Base-by-base conservation (phyloP, 148 eudicot species). In the Pouteria glomerata region DNA sequence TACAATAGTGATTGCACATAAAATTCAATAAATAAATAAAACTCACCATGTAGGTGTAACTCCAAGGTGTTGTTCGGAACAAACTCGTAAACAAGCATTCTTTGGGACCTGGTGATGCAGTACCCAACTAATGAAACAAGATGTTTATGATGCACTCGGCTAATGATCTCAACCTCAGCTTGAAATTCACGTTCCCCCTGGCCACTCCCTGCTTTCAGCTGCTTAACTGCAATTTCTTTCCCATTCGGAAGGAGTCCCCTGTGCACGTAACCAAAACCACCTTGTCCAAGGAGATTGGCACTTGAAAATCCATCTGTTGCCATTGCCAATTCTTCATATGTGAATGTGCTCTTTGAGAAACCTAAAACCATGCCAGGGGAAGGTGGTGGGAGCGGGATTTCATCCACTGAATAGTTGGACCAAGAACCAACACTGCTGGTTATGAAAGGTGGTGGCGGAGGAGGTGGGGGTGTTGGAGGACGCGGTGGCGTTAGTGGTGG, bases 71-170 rank as follows among this genome's bases (percentile, higher is more conserved):
- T 58, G 63, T 93, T 93, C 6, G 91, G 85, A 72, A 93, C 98
- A 72, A 90, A 93, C 84, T 93, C 98, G 56, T 93, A 93, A n/a
- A 93, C 91, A 70, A 93, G 90, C 76, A 93, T 65, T 78, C 93
- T 88, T 67, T 93, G 82, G 57, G 91, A 57, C 34, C 98, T 96
- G 58, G 89, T 78, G 45, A 84, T 93, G 83, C 98, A 93, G 68
- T 93, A 93, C 62, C 98, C 98, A 82, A 93, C 98, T 76, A 93
- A 82, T 1, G 98, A 90, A 58, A 93, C 98, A 68, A 93, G 98
- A 84, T 93, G 98, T 55, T 90, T 93, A 78, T 93, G 98, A 85
- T 93, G 98, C 15, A 93, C 96, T 29, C 96, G 88, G 72, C 97
- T 92, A 66, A 92, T 92, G n/a, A 92, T 92, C 75, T 92, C 97